These are phyloP conservation scores for Prunella vulgaris DNA, from an alignment of 257 asterid species.

Conservation along the genomic window DNA sequence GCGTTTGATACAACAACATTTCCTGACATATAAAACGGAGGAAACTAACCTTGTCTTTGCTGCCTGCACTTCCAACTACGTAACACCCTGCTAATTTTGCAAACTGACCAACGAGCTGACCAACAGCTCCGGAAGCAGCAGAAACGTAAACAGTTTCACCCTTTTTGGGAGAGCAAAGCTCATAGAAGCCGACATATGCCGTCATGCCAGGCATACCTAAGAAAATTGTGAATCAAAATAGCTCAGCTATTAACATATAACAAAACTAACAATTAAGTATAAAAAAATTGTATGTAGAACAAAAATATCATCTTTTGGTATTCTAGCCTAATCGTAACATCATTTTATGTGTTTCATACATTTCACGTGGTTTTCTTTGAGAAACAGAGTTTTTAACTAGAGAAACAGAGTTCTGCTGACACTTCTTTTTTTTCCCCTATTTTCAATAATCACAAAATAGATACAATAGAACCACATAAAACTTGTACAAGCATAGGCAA, in stretches of 20 bases:
- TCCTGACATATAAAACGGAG: neutral
- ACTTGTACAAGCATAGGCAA: neutral
- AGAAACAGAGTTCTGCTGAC: neutral
- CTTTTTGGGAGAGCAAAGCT: conserved; percentile 33
- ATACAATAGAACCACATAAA: neutral
- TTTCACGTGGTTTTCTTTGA: neutral
- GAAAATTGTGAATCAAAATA: neutral
- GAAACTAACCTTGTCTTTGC: conserved; percentile 35
- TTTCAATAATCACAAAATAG: neutral
- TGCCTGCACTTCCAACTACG: conserved; percentile 52
- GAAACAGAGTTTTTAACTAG: neutral
- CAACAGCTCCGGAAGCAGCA: conserved; percentile 23
- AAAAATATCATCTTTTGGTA: neutral
- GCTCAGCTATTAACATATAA: neutral
- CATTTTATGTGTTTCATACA: neutral
- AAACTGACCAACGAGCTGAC: conserved; percentile 22
- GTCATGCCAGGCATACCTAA: conserved; percentile 52
- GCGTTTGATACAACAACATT: neutral
- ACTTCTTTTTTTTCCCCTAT: neutral
- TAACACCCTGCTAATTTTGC: conserved; percentile 44
- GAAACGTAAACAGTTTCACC: conserved; percentile 31
- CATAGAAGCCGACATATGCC: conserved; percentile 33
- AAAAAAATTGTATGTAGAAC: neutral
- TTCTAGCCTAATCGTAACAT: neutral
- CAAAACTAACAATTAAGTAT: neutral